phyloP scores from a whole-genome alignment of 2,329 filamentous ascomycete genomes.

The Ploettnerulaceae sp. region DNA sequence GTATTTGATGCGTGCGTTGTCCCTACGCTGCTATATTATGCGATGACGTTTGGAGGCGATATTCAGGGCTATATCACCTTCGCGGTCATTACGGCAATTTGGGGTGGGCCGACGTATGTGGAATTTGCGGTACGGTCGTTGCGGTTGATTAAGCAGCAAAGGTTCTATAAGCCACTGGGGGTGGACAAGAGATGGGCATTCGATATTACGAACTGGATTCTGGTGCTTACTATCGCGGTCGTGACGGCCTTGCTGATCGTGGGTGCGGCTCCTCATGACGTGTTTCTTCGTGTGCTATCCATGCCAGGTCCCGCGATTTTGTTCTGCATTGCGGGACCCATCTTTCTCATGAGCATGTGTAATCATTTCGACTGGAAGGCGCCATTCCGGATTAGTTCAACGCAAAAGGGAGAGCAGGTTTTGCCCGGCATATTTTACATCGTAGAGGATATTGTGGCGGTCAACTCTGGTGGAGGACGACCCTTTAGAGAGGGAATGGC shows the following conservation, averaged over 20 bases:
- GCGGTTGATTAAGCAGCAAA: conserved; percentile 44
- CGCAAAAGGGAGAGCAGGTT: conserved; percentile 53
- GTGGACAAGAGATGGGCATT: conserved; percentile 44
- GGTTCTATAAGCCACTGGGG: conserved; percentile 47
- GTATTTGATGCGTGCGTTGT: conserved; percentile 45
- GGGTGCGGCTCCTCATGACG: conserved; percentile 46
- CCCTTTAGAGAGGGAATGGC: conserved; percentile 41
- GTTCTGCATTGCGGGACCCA: conserved; percentile 42
- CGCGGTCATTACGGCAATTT: conserved; percentile 50
- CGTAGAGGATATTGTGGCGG: conserved; percentile 62
- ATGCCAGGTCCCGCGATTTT: conserved; percentile 49
- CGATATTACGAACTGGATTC: conserved; percentile 44
- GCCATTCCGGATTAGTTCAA: conserved; percentile 60
- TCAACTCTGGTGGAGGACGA: conserved; percentile 57
- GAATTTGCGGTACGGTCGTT: conserved; percentile 47
- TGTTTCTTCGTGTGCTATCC: conserved; percentile 45
- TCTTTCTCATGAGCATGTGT: conserved; percentile 37
- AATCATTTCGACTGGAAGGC: conserved; percentile 36
- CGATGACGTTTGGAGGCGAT: conserved; percentile 39
- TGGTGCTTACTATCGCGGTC: conserved; percentile 41
- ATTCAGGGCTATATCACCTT: conserved; percentile 41
- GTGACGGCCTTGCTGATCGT: conserved; percentile 48
- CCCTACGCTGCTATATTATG: conserved; percentile 50
- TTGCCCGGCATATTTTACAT: conserved; percentile 59
- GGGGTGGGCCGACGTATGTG: conserved; percentile 50